These are phyloP conservation scores for Heliocybe sulcata DNA, from an alignment of 1,284 basidiomycete species.

Conservation along the genomic window DNA sequence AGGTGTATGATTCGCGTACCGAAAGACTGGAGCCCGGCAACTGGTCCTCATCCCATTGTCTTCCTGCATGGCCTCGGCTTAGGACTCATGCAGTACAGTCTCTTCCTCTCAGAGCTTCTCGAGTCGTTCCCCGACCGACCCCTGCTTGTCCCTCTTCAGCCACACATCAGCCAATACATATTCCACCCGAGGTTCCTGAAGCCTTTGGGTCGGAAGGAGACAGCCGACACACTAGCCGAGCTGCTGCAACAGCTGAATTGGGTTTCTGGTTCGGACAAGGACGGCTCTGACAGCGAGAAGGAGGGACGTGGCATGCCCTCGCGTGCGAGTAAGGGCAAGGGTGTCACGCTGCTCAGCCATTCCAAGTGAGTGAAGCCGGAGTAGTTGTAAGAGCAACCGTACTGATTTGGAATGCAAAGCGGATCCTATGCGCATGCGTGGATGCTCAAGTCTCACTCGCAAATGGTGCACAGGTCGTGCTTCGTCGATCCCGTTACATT, in stretches of 20 bases:
- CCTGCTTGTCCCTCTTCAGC: constrained; percentile 74
- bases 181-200: constrained; percentile 68
- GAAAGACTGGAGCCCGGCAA: constrained; percentile 46
- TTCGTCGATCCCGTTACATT: constrained; percentile 89
- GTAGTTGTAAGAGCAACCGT: not conserved
- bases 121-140: constrained; percentile 60
- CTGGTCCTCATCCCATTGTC: constrained; percentile 62
- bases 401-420: not conserved
- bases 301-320: constrained; percentile 54
- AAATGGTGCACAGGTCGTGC: constrained; percentile 66
- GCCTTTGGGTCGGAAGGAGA: constrained; percentile 61
- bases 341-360: constrained; percentile 78
- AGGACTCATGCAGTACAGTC: constrained; percentile 63
- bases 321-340: constrained; percentile 25
- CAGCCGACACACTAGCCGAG: constrained; percentile 48
- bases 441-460: constrained; percentile 75
- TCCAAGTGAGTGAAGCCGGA: constrained; percentile 58
- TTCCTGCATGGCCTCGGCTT: constrained; percentile 87
- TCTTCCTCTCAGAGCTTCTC: constrained; percentile 42
- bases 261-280: constrained; percentile 27
- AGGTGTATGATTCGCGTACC: constrained; percentile 78
- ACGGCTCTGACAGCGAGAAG: constrained; percentile 10
- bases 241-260: constrained; percentile 65
- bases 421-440: constrained; percentile 76
- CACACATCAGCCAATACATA: constrained; percentile 80